Evolutionary conservation across 495 filamentous ascomycete genomes (phyloP).

Genomic region (Hypoxylon fragiforme): DNA sequence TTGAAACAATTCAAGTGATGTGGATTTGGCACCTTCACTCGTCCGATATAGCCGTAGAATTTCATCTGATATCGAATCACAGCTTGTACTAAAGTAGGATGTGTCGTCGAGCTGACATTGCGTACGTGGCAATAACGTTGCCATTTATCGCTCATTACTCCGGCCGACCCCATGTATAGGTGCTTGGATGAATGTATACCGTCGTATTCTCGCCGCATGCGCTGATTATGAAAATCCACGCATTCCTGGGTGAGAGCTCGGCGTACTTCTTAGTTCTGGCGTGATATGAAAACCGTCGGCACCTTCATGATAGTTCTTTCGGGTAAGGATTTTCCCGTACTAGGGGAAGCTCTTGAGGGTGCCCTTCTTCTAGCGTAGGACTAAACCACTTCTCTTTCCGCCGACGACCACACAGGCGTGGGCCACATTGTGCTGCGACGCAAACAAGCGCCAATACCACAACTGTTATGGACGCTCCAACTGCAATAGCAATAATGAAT

Average conservation of each 20-base stretch:
- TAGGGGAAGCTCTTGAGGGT: constrained; percentile 11
- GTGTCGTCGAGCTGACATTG: neutral
- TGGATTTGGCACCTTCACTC: too few species aligned
- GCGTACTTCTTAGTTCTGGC: neutral
- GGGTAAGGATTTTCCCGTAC: neutral
- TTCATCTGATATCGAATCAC: neutral
- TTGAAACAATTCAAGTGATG: too few species aligned
- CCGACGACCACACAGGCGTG: constrained; percentile 21
- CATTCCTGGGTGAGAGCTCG: neutral
- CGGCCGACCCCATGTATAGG: neutral
- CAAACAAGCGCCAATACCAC: constrained; percentile 23
- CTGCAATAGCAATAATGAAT: constrained; percentile 24
- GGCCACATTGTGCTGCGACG: constrained; percentile 28
- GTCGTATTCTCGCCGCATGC: neutral
- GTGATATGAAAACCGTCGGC: neutral
- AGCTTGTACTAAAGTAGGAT: neutral
- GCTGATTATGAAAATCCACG: neutral
- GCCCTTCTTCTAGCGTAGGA: constrained; percentile 23
- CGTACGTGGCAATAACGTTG: neutral
- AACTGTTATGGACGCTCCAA: constrained; percentile 19
- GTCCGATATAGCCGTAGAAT: neutral
- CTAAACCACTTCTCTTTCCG: constrained; percentile 31
- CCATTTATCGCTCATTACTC: neutral
- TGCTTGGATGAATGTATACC: neutral
- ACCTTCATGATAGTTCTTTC: neutral